Conservation (phyloP, 2,329 filamentous ascomycete species). For the Aureobasidium sp. region DNA sequence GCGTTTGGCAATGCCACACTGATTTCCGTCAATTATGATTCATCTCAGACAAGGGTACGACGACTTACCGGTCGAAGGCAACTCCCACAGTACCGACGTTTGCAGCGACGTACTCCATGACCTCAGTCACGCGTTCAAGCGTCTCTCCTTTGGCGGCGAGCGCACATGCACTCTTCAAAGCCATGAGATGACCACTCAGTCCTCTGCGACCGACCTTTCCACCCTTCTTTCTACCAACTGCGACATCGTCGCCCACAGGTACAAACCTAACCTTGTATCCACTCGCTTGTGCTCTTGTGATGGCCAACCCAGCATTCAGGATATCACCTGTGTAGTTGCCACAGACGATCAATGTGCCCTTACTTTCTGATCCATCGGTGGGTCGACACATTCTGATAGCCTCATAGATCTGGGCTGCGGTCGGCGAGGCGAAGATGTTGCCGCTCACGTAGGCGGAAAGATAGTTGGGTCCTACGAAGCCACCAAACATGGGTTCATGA, state of each 20-base stretch:
- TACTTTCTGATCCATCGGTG: constrained; percentile 33
- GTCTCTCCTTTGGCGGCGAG: constrained; percentile 43
- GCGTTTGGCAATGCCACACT: constrained; percentile 47
- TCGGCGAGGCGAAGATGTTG: constrained; percentile 71
- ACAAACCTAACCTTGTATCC: constrained; percentile 64
- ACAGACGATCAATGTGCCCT: constrained; percentile 63
- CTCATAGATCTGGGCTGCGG: constrained; percentile 68
- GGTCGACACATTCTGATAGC: constrained; percentile 63
- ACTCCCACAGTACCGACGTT: constrained; percentile 42
- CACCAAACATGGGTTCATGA: constrained; percentile 68
- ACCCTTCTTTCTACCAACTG: constrained; percentile 62
- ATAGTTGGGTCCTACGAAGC: constrained; percentile 69
- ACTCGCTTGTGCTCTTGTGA: constrained; percentile 62
- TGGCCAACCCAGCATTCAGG: constrained; percentile 67
- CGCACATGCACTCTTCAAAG: constrained; percentile 67
- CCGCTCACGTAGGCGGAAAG: constrained; percentile 68
- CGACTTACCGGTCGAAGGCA: constrained; percentile 36
- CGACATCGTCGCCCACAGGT: constrained; percentile 72
- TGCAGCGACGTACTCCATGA: constrained; percentile 40
- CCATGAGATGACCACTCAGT: constrained; percentile 66
- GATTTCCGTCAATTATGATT: background rate
- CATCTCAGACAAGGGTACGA: no score
- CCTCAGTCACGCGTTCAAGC: constrained; percentile 37
- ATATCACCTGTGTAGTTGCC: constrained; percentile 74
- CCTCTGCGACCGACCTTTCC: constrained; percentile 68